Evolutionary conservation across 139 green algal genomes (phyloP).

Genomic region (Nannochloris sp.): DNA sequence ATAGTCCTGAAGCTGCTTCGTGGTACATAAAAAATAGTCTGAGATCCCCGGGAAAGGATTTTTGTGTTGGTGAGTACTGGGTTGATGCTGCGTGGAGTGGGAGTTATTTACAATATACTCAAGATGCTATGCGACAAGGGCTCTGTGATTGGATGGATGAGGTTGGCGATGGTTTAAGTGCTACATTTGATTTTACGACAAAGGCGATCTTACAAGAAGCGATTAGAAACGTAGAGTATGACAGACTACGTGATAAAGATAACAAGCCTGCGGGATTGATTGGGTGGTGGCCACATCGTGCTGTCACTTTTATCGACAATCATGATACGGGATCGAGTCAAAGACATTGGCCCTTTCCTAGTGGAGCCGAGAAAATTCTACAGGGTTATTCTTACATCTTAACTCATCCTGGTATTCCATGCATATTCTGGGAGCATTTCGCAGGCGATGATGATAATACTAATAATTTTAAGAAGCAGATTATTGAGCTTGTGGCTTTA

Average conservation of each 20-base stretch:
- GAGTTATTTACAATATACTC: conserved; percentile 42
- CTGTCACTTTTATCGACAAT: conserved; percentile 80
- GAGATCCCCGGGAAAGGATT: conserved; percentile 16
- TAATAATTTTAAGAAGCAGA: conserved; percentile 26
- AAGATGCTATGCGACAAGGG: conserved; percentile 28
- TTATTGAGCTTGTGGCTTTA: conserved; percentile 36
- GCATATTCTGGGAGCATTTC: conserved; percentile 79
- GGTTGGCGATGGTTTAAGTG: conserved; percentile 57
- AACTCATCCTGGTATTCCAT: conserved; percentile 82
- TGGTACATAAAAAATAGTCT: conserved; percentile 45
- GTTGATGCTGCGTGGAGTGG: conserved; percentile 17
- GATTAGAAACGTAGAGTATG: conserved; percentile 76
- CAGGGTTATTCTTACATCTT: conserved; percentile 92
- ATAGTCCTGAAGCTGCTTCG: conserved; percentile 26
- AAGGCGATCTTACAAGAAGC: conserved; percentile 88
- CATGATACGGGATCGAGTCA: conserved; percentile 61
- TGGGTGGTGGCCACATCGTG: conserved; percentile 45
- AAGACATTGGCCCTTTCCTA: conserved; percentile 75
- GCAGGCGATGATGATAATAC: conserved; percentile 63
- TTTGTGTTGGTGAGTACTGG: conserved; percentile 72
- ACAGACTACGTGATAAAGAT: conserved; percentile 65
- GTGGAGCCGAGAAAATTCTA: conserved; percentile 30
- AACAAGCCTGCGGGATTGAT: conserved; percentile 58
- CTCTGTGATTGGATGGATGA: conserved; percentile 75
- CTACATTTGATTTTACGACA: conserved; percentile 92